Evolutionary conservation across 306 rosid genomes (phyloP).

Genomic region (Aeschynomene evenia): DNA sequence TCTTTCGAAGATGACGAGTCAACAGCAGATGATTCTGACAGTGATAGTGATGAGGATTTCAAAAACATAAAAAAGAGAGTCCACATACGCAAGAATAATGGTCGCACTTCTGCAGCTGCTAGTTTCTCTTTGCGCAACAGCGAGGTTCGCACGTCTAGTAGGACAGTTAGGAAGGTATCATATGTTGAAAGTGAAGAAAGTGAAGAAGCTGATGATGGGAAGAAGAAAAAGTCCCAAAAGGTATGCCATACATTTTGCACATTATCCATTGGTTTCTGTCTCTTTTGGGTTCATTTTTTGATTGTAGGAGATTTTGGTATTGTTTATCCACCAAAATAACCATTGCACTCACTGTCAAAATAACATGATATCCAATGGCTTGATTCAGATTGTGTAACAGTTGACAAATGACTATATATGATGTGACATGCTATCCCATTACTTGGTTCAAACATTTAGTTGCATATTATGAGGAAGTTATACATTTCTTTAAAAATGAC

Average conservation of each 20-base stretch:
- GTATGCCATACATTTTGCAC: slow-evolving; percentile 42
- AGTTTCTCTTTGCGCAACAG: slow-evolving; percentile 49
- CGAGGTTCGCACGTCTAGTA: slow-evolving; percentile 87
- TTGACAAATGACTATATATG: slow-evolving; percentile 9
- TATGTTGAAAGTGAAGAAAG: slow-evolving; percentile 99
- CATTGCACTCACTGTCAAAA: background rate
- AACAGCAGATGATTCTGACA: slow-evolving; percentile 70
- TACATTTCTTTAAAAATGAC: slow-evolving; percentile 1
- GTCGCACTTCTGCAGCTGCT: slow-evolving; percentile 49
- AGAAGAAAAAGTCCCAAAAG: slow-evolving; percentile 85
- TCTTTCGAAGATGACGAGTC: slow-evolving; percentile 83
- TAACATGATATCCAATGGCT: background rate
- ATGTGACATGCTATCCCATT: background rate
- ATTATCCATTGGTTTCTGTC: slow-evolving; percentile 18
- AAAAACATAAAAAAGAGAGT: slow-evolving; percentile 56
- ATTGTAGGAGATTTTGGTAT: slow-evolving; percentile 23
- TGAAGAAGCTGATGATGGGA: slow-evolving; percentile 89
- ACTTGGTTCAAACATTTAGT: background rate
- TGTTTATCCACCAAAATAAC: background rate
- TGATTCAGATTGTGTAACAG: slow-evolving; percentile 8
- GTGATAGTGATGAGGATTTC: slow-evolving; percentile 71
- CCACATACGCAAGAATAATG: slow-evolving; percentile 60
- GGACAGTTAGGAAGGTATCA: slow-evolving; percentile 93
- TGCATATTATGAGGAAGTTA: slow-evolving; percentile 1
- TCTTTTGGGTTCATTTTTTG: slow-evolving; percentile 14